phyloP scores from a whole-genome alignment of 331 rosid species.

The Rosa hybrid region DNA sequence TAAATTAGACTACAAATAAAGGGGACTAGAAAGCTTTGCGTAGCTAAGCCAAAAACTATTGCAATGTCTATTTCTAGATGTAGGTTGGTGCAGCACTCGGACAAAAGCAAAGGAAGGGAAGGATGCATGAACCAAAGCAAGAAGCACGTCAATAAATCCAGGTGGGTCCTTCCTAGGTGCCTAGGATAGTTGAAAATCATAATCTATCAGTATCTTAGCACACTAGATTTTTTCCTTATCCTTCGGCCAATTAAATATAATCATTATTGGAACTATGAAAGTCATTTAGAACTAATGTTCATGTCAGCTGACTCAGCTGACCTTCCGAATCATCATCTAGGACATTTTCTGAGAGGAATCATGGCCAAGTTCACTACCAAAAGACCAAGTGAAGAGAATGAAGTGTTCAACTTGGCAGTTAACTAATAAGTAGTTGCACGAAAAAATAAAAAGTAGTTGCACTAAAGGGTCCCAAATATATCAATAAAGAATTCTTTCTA shows the following conservation, averaged over 20 bases:
- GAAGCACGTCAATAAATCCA: slow-evolving; percentile 3
- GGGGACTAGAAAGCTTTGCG: neutral
- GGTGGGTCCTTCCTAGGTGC: slow-evolving; percentile 37
- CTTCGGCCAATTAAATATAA: neutral
- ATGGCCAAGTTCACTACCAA: neutral
- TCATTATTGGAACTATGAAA: slow-evolving; percentile 1
- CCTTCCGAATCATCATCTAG: no score
- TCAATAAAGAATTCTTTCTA: neutral
- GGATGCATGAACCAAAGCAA: slow-evolving; percentile 45
- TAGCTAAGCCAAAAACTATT: neutral
- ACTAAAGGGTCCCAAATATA: neutral
- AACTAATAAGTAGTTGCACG: neutral
- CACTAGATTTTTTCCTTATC: neutral
- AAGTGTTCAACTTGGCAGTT: slow-evolving; percentile 6
- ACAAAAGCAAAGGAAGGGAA: neutral
- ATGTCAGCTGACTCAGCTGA: slow-evolving; percentile 28
- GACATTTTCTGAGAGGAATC: slow-evolving; percentile 4
- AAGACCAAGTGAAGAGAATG: neutral
- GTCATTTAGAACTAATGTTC: neutral
- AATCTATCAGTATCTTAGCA: neutral
- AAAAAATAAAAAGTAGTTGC: neutral
- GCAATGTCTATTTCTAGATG: slow-evolving; percentile 12
- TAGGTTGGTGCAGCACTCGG: slow-evolving; percentile 6
- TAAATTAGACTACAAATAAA: neutral
- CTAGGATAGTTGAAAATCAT: neutral